These are phyloP conservation scores for Nicotiana undulata DNA, from an alignment of 257 asterid species.

Conservation along the genomic window DNA sequence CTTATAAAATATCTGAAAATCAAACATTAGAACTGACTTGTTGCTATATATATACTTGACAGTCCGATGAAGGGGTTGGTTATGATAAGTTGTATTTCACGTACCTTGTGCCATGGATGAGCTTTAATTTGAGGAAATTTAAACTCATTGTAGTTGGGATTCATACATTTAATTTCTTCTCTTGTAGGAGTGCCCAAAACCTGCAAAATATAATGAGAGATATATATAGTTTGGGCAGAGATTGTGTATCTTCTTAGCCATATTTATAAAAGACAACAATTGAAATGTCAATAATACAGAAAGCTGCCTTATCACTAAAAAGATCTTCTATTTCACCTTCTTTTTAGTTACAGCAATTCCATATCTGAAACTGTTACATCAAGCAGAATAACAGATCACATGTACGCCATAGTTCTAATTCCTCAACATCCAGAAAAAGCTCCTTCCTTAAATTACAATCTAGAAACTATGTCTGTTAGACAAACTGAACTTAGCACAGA, in stretches of 20 bases:
- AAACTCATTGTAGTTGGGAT: constrained; percentile 52
- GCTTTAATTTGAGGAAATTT: constrained; percentile 60
- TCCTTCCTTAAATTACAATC: background rate
- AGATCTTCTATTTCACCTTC: background rate
- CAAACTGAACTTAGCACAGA: background rate
- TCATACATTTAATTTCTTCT: constrained; percentile 64
- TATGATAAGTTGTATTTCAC: background rate
- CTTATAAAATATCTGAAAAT: constrained; percentile 43
- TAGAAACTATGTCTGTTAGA: background rate
- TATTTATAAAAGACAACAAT: background rate
- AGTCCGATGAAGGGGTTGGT: background rate
- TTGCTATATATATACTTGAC: background rate
- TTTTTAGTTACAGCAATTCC: background rate
- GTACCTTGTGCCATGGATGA: constrained; percentile 68
- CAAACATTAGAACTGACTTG: background rate
- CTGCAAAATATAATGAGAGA: constrained; percentile 17
- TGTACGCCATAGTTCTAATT: background rate
- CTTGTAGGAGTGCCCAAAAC: constrained; percentile 61
- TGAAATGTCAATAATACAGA: background rate
- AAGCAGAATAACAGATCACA: background rate
- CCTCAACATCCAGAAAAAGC: background rate
- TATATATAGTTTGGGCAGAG: background rate
- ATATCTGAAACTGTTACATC: background rate
- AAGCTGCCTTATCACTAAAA: background rate
- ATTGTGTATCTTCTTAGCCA: background rate